Conservation (phyloP, 192 early-diverging fungal species). For the Mortierella antarctica region DNA sequence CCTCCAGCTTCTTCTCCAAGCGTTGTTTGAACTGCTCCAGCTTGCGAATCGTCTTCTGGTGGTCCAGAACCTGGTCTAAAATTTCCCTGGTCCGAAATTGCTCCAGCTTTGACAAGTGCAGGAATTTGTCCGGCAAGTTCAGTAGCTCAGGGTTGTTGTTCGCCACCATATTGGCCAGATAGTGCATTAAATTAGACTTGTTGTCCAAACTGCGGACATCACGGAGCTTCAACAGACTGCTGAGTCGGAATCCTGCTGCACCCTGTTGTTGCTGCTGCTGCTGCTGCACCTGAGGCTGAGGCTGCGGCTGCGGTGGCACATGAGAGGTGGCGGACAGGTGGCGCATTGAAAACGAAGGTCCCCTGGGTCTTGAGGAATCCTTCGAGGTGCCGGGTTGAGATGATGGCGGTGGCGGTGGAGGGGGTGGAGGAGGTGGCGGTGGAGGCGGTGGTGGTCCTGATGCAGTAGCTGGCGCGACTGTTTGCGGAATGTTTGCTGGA, state of each 20-base stretch:
- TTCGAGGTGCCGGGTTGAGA: too few relatives aligned
- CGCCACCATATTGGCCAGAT: constrained; percentile 46
- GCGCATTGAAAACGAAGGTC: too few relatives aligned
- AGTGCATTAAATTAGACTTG: constrained; percentile 51
- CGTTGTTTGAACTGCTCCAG: constrained; percentile 7
- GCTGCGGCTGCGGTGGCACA: background rate
- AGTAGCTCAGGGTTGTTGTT: constrained; percentile 41
- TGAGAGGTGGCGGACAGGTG: background rate
- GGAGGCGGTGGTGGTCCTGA: background rate
- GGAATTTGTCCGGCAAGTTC: constrained; percentile 35
- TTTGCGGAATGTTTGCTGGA: background rate
- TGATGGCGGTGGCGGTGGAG: constrained; percentile 20
- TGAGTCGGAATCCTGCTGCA: constrained; percentile 44
- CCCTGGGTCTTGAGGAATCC: background rate
- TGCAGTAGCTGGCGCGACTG: background rate
- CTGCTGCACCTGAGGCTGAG: background rate
- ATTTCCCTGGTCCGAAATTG: constrained; percentile 39
- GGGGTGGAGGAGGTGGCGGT: constrained; percentile 17
- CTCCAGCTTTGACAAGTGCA: constrained; percentile 29
- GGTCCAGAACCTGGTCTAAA: constrained; percentile 47
- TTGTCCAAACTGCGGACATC: constrained; percentile 45
- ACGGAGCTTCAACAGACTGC: constrained; percentile 36
- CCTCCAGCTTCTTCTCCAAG: constrained; percentile 10
- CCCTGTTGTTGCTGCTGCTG: constrained; percentile 23
- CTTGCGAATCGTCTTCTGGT: constrained; percentile 31